Evolutionary conservation across 441 rosid species (phyloP).

Genomic region (Populus hybrid): DNA sequence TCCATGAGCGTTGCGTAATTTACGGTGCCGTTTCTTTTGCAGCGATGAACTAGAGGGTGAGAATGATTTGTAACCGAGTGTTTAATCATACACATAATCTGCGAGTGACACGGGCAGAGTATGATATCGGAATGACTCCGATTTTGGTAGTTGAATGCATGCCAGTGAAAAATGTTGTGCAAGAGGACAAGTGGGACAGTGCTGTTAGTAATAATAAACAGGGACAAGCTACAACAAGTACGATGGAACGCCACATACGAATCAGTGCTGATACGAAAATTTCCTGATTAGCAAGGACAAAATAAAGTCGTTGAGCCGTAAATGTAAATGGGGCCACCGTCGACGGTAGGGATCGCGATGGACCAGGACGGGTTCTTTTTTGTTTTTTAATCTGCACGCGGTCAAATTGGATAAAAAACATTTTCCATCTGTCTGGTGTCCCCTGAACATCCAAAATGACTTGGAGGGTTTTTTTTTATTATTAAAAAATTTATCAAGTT

Average conservation of each 20-base stretch:
- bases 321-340: background rate
- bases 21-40: background rate
- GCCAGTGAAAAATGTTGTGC: background rate
- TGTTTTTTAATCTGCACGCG: too few species aligned
- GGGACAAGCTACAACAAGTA: background rate
- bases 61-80: background rate
- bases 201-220: background rate
- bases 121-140: background rate
- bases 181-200: background rate
- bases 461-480: too few species aligned
- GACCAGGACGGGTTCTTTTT: background rate
- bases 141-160: background rate
- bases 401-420: too few species aligned
- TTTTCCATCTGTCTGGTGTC: too few species aligned
- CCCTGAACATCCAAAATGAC: too few species aligned
- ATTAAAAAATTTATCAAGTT: too few species aligned
- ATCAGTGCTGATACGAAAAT: background rate
- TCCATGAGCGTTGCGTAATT: background rate
- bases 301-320: background rate
- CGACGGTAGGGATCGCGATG: background rate
- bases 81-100: background rate
- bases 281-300: background rate
- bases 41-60: background rate
- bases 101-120: background rate
- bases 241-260: background rate